phyloP scores from a whole-genome alignment of 192 early-diverging fungal species.

The Gorgonomyces haynaldii region DNA sequence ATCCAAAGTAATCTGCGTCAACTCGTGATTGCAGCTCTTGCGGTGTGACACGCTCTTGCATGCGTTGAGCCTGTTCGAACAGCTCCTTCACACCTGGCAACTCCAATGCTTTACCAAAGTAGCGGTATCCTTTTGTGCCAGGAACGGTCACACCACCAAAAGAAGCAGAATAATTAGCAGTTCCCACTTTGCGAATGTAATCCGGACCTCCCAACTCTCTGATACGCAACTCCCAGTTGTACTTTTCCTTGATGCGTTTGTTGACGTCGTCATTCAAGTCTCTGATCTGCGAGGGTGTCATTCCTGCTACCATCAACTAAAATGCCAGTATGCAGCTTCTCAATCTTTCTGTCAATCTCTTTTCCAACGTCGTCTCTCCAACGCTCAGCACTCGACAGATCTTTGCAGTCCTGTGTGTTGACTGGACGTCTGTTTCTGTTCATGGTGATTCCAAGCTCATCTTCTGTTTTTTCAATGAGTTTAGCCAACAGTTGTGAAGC shows the following conservation, averaged over 20 bases:
- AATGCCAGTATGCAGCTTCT: too few species aligned
- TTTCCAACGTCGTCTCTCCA: too few species aligned
- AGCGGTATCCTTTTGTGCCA: constrained; percentile 87
- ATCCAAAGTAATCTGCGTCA: constrained; percentile 93
- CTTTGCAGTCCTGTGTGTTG: too few species aligned
- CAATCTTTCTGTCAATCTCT: too few species aligned
- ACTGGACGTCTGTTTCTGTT: too few species aligned
- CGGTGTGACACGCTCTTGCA: constrained; percentile 39
- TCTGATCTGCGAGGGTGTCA: constrained; percentile 85
- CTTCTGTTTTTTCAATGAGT: too few species aligned
- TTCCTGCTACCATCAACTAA: constrained; percentile 38
- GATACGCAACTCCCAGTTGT: constrained; percentile 84
- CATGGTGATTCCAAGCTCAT: too few species aligned
- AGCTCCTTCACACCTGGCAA: constrained; percentile 88
- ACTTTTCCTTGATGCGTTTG: constrained; percentile 80
- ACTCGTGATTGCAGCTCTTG: constrained; percentile 52
- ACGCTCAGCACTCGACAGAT: too few species aligned
- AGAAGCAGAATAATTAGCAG: background rate
- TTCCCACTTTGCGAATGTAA: constrained; percentile 68
- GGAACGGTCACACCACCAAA: constrained; percentile 77
- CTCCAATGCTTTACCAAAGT: constrained; percentile 93
- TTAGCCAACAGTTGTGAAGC: too few species aligned
- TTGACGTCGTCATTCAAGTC: constrained; percentile 97
- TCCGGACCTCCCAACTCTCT: constrained; percentile 86
- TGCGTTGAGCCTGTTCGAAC: constrained; percentile 61